These are phyloP conservation scores for Diphasiastrum complanatum DNA, from an alignment of 83 land plant genomes.

Conservation along the genomic window DNA sequence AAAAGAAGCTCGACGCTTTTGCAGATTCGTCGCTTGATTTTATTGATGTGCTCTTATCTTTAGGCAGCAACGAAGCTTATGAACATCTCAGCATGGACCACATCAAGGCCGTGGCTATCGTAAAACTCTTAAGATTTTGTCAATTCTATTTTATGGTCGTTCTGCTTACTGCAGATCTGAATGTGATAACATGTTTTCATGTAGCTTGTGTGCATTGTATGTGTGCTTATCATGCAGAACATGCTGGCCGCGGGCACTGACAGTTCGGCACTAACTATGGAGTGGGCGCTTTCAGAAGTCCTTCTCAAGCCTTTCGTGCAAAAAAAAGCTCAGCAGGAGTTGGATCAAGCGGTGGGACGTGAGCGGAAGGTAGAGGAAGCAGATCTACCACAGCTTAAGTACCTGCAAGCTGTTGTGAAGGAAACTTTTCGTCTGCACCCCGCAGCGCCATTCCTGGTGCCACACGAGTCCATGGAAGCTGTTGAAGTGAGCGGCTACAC, in stretches of 20 bases:
- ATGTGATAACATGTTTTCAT: not conserved
- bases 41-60: too few species aligned
- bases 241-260: slow-evolving; percentile 9
- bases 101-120: too few species aligned
- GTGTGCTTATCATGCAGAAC: not conserved
- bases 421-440: slow-evolving; percentile 11
- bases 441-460: not conserved
- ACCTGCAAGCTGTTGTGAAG: slow-evolving; percentile 10
- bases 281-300: slow-evolving; percentile 14
- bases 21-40: too few species aligned
- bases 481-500: not conserved
- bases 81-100: too few species aligned
- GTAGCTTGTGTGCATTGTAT: not conserved
- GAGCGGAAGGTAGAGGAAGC: slow-evolving; percentile 4
- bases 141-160: too few species aligned
- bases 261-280: not conserved
- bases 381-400: slow-evolving; percentile 1
- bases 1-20: not conserved
- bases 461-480: not conserved
- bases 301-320: not conserved
- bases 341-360: slow-evolving; percentile 5
- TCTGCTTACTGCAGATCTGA: not conserved
- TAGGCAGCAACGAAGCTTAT: too few species aligned
- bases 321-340: slow-evolving; percentile 14
- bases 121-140: too few species aligned